Conservation (phyloP, 1,284 basidiomycete species). For the Heterobasidion parviporum region DNA sequence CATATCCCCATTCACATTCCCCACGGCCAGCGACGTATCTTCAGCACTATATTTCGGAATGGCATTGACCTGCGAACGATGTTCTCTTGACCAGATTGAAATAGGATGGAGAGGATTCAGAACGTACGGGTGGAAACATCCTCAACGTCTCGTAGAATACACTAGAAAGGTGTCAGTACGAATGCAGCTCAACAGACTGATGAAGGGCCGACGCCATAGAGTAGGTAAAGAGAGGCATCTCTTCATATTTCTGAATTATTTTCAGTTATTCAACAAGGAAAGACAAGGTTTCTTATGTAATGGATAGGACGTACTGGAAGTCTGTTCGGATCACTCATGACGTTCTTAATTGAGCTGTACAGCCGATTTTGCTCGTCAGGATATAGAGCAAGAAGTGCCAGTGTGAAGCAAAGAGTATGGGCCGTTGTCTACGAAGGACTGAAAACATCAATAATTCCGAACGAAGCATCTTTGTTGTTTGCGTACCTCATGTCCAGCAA, state of each 20-base stretch:
- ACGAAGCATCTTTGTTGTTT: neutral
- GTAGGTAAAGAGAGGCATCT: conserved; percentile 37
- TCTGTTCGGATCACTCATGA: conserved; percentile 30
- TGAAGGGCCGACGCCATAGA: conserved; percentile 30
- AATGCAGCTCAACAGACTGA: neutral
- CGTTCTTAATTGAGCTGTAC: conserved; percentile 38
- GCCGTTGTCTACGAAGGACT: conserved; percentile 31
- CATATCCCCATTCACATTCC: conserved; percentile 26
- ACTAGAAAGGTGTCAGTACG: conserved; percentile 20
- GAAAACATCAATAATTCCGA: neutral
- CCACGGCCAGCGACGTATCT: conserved; percentile 32
- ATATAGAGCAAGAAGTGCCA: conserved; percentile 46
- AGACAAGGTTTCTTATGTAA: neutral
- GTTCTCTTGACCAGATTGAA: neutral
- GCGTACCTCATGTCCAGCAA: conserved; percentile 49
- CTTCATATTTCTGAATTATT: conserved; percentile 37
- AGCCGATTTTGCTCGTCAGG: conserved; percentile 56
- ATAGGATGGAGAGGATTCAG: neutral
- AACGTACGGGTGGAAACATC: conserved; percentile 38
- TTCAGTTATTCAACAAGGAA: neutral
- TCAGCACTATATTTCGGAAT: conserved; percentile 44
- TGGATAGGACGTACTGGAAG: conserved; percentile 27
- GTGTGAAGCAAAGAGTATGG: conserved; percentile 48
- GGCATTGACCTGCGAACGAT: conserved; percentile 9
- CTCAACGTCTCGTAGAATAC: conserved; percentile 51